Percentiles rank a stretch among this genome's conserved stretches.
Evolutionary conservation across 164 flowering plant species (phyloP).

Genomic region (Liquidambar formosana): DNA sequence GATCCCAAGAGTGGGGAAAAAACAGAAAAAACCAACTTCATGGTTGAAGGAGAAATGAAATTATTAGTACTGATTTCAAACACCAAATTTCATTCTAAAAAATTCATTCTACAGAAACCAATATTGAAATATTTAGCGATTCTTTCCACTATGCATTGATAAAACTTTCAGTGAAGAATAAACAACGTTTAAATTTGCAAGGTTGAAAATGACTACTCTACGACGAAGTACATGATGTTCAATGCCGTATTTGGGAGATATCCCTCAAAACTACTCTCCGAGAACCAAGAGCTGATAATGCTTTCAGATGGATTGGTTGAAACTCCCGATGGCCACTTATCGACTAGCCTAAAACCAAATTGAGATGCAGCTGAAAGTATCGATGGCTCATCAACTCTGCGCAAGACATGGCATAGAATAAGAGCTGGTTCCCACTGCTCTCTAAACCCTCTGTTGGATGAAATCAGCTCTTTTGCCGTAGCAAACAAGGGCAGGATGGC

Average conservation of each 20-base stretch:
- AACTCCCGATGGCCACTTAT: constrained; percentile 54
- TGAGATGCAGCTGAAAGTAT: constrained; percentile 68
- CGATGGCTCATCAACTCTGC: constrained; percentile 85
- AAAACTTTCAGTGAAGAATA: too few species aligned
- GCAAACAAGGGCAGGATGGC: constrained; percentile 72
- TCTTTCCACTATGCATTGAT: too few species aligned
- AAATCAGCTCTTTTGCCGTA: constrained; percentile 67
- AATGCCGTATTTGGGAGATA: constrained; percentile 45
- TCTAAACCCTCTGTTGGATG: constrained; percentile 13
- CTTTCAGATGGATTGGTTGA: constrained; percentile 22
- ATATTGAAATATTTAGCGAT: too few species aligned
- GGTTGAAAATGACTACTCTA: constrained; percentile 5
- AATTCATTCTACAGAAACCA: too few species aligned
- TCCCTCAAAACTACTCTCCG: constrained; percentile 16
- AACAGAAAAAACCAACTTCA: too few species aligned
- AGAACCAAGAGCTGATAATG: constrained; percentile 64
- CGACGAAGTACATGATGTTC: constrained; percentile 70
- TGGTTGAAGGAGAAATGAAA: too few species aligned
- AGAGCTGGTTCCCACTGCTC: constrained; percentile 45
- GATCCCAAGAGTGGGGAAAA: too few species aligned
- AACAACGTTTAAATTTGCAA: too few species aligned
- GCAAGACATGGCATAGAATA: constrained; percentile 77
- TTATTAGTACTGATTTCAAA: too few species aligned
- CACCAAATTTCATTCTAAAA: too few species aligned
- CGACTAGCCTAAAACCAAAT: constrained; percentile 69